Conservation (phyloP, 768 basidiomycete species). For the Tremella mesenterica region DNA sequence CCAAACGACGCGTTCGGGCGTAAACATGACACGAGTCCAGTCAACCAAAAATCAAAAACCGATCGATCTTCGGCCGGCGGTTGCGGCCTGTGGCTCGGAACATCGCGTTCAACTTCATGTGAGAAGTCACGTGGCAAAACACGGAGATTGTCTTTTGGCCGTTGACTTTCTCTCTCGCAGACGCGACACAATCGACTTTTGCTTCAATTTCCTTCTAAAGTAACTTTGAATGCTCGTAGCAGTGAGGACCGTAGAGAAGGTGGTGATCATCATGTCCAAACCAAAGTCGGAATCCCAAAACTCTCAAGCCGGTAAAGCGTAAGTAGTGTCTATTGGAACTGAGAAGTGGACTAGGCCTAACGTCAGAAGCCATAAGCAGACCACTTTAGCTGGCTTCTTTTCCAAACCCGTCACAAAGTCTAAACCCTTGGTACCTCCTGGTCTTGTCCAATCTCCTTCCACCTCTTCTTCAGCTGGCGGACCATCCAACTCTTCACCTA, state of each 20-base stretch:
- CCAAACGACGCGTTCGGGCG: not conserved
- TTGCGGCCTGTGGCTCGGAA: too few relatives aligned
- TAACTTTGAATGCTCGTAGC: too few relatives aligned
- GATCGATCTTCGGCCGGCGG: too few relatives aligned
- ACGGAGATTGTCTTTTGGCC: too few relatives aligned
- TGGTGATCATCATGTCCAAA: too few relatives aligned
- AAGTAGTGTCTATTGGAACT: too few relatives aligned
- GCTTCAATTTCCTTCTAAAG: too few relatives aligned
- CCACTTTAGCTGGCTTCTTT: constrained; percentile 44
- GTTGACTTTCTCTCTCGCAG: too few relatives aligned
- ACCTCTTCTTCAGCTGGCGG: constrained; percentile 3
- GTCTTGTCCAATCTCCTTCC: too few relatives aligned
- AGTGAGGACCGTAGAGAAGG: not conserved
- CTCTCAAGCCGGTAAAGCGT: not conserved
- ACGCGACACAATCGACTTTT: too few relatives aligned
- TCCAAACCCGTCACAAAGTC: constrained; percentile 28
- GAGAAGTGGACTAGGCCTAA: too few relatives aligned
- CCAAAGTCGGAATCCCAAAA: constrained; percentile 13
- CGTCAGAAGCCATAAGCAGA: constrained; percentile 31
- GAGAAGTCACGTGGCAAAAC: too few relatives aligned
- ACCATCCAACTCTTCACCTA: constrained; percentile 14
- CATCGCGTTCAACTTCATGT: not conserved
- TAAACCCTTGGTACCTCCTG: constrained; percentile 9
- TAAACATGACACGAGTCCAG: constrained; percentile 5
- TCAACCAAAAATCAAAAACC: constrained; percentile 1